phyloP scores from a whole-genome alignment of 495 filamentous ascomycete genomes.

The Thermothielavioides terrestris region DNA sequence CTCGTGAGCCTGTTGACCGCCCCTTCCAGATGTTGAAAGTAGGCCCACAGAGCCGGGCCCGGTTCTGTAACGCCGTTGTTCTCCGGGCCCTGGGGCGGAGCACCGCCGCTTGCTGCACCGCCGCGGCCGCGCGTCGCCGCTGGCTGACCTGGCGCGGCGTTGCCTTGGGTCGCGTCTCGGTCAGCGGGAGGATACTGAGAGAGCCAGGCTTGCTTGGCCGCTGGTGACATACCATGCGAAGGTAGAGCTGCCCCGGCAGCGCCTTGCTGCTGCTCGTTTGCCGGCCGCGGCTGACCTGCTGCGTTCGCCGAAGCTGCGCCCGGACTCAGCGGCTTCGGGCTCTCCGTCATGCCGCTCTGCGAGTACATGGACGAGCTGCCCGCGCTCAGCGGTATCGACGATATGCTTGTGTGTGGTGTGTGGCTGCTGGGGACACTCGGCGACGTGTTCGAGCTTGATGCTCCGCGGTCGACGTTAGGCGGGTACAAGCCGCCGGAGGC shows the following conservation, averaged over 20 bases:
- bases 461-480: conserved; percentile 44
- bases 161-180: conserved; percentile 37
- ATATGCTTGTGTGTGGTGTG: conserved; percentile 40
- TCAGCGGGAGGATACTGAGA: conserved; percentile 43
- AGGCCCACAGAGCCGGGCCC: conserved; percentile 41
- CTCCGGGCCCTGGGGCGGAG: conserved; percentile 24
- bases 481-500: conserved; percentile 51
- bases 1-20: conserved; percentile 33
- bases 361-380: conserved; percentile 55
- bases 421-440: conserved; percentile 34
- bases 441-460: conserved; percentile 48
- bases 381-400: conserved; percentile 40
- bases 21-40: conserved; percentile 44
- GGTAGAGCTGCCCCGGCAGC: conserved; percentile 32
- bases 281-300: conserved; percentile 45
- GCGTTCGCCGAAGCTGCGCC: conserved; percentile 54
- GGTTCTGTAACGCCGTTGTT: conserved; percentile 34
- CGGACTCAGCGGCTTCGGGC: conserved; percentile 78
- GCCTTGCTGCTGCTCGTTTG: conserved; percentile 16
- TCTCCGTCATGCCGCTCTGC: conserved; percentile 69
- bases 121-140: conserved; percentile 18
- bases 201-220: conserved; percentile 27
- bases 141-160: conserved; percentile 20
- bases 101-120: conserved; percentile 18
- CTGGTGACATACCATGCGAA: conserved; percentile 29